Conservation (phyloP, 495 filamentous ascomycete species). For the Aspergillus baeticus region DNA sequence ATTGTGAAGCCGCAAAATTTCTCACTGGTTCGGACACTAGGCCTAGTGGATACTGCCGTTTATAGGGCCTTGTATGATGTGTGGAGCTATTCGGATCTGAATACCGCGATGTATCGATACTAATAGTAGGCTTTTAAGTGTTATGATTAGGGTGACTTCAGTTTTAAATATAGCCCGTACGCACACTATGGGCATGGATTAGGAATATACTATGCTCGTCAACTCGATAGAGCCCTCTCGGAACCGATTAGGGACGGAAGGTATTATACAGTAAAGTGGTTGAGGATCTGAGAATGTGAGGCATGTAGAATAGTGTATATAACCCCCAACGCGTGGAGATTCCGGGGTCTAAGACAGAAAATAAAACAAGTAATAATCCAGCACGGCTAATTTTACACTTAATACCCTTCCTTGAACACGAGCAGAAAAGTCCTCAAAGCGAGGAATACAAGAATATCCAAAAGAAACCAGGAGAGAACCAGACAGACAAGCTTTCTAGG, state of each 20-base stretch:
- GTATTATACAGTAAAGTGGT: not conserved
- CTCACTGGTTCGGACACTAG: no score
- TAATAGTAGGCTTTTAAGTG: no score
- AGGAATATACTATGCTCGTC: no score
- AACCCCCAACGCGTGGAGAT: not conserved
- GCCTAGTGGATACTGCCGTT: no score
- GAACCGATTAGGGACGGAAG: no score
- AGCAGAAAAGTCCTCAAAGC: slow-evolving; percentile 11
- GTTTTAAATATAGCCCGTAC: no score
- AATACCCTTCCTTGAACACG: slow-evolving; percentile 14
- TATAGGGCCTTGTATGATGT: no score
- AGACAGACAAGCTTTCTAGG: slow-evolving; percentile 5
- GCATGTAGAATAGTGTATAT: slow-evolving; percentile 13
- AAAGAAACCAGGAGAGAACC: slow-evolving; percentile 19
- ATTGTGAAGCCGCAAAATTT: no score
- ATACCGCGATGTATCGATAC: no score
- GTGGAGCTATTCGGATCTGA: no score
- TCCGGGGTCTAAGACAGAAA: slow-evolving; percentile 5
- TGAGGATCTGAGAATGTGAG: not conserved
- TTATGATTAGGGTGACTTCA: no score
- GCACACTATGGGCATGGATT: no score
- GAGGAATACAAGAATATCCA: slow-evolving; percentile 33
- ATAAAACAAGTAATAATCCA: slow-evolving; percentile 26
- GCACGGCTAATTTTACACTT: slow-evolving; percentile 29
- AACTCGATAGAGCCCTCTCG: not conserved